phyloP scores from a whole-genome alignment of 768 basidiomycete species.

The Xerocomellus amylosporus region DNA sequence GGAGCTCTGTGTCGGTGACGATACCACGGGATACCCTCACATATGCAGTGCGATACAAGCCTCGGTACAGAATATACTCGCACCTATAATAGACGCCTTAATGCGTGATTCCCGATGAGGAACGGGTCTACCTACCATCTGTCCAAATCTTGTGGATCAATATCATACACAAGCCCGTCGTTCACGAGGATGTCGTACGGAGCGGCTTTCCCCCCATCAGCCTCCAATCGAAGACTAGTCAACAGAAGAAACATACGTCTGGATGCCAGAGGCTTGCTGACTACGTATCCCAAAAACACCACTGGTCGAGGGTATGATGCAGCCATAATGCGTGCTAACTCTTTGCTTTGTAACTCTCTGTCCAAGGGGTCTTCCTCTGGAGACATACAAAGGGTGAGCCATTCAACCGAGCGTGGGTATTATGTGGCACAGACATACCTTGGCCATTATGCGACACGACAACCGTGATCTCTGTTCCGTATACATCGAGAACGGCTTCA shows the following conservation, averaged over 20 bases:
- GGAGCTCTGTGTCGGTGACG: conserved; percentile 89
- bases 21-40: conserved; percentile 78
- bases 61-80: conserved; percentile 87
- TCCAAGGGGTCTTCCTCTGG: conserved; percentile 88
- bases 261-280: conserved; percentile 60
- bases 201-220: conserved; percentile 44
- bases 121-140: conserved; percentile 50
- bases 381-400: not conserved
- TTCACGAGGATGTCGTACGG: conserved; percentile 74
- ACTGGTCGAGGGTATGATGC: conserved; percentile 67
- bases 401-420: not conserved
- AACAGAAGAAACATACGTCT: conserved; percentile 49
- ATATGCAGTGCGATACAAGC: conserved; percentile 75
- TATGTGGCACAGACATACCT: conserved; percentile 43
- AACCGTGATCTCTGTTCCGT: conserved; percentile 74
- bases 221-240: not conserved
- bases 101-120: not conserved
- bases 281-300: conserved; percentile 80
- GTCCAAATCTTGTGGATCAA: conserved; percentile 68
- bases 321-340: conserved; percentile 77
- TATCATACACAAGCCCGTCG: conserved; percentile 79
- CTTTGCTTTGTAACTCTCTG: conserved; percentile 78
- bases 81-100: conserved; percentile 50
- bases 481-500: conserved; percentile 77
- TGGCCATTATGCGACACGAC: conserved; percentile 93